Base-by-base conservation (phyloP, 208 protist species). In the Balamuthia mandrillaris region DNA sequence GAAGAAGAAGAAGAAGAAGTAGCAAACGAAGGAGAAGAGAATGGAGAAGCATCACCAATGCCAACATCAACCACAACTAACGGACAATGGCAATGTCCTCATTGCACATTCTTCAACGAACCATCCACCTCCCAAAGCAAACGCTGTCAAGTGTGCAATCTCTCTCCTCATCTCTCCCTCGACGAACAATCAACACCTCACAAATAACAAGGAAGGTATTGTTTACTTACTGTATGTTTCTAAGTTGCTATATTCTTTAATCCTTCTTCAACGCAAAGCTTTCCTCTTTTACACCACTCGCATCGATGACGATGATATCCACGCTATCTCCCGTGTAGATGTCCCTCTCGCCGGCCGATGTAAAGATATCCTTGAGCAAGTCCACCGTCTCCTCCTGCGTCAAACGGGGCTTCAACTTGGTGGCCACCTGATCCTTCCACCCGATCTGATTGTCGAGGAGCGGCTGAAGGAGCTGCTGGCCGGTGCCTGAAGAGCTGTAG, bases 311-410 rank as follows among this genome's bases (percentile, higher is more conserved):
- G 54, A 93, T 88, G 70, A 99, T 98, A 39, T 96, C 88, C 1
- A 98, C 95, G 33, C 89, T 89, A 88, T 99, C 98, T 65, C 98
- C 98, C 3, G 97, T 99, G 86, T 95, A 92, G 51, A 99, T 99
- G 87, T 99, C 98, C 37, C 98, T 92, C 92, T 99, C 97, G 51
- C 95, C 92, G 33, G 96, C 96, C 6, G 95, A 94, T 29, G 92
- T 96, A 83, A 99, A 98, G 58, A 95, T 95, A 87, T 98, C 97
- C 88, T 98, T 98, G 4, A 98, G 93, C 63, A 98, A 92, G 75
- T 89, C 93, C 27, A 98, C 79, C 6, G 93, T 90, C 87, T 98
- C 91, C 51, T 97, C 94, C 54, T 87, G 56, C 37, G 91, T 87
- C 16, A 90, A 63, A 16, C 88, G 14, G n/a, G 61, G 74, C 31